Conservation (phyloP, 2,329 filamentous ascomycete genomes). For the Macrophomina pseudophaseolina region DNA sequence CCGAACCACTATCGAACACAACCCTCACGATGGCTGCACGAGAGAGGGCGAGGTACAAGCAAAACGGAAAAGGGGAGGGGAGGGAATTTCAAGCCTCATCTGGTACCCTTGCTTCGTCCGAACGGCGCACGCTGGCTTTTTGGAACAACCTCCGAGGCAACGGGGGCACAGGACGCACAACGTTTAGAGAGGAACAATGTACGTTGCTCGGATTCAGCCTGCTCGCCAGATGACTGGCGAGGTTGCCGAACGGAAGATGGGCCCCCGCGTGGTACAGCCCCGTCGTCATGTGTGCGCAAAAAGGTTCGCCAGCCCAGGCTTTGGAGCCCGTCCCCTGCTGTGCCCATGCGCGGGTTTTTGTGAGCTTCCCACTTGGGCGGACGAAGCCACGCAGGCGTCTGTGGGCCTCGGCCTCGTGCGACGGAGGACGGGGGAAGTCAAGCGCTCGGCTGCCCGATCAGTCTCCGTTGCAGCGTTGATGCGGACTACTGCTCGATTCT, state of each 20-base stretch:
- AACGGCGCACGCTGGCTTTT: neutral
- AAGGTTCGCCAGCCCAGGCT: slow-evolving; percentile 15
- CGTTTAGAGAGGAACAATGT: neutral
- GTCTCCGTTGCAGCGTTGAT: neutral
- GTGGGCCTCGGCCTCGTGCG: neutral
- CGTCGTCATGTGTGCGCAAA: slow-evolving; percentile 13
- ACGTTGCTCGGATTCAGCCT: neutral
- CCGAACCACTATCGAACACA: neutral
- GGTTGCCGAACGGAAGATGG: neutral
- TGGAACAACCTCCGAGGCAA: neutral
- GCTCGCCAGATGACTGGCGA: neutral
- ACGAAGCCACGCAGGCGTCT: neutral
- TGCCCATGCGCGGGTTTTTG: neutral
- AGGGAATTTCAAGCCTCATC: neutral
- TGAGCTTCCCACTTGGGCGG: neutral
- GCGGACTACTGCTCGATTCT: neutral
- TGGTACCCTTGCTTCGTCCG: neutral
- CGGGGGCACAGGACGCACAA: neutral
- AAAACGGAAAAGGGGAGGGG: neutral
- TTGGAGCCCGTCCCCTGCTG: neutral
- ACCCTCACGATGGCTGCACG: slow-evolving; percentile 7
- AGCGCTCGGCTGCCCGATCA: no score
- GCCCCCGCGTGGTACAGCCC: neutral
- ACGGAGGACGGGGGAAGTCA: no score
- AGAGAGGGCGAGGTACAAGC: neutral